Conservation (phyloP, 192 early-diverging fungal genomes). For the Ramicandelaber brevisporus region DNA sequence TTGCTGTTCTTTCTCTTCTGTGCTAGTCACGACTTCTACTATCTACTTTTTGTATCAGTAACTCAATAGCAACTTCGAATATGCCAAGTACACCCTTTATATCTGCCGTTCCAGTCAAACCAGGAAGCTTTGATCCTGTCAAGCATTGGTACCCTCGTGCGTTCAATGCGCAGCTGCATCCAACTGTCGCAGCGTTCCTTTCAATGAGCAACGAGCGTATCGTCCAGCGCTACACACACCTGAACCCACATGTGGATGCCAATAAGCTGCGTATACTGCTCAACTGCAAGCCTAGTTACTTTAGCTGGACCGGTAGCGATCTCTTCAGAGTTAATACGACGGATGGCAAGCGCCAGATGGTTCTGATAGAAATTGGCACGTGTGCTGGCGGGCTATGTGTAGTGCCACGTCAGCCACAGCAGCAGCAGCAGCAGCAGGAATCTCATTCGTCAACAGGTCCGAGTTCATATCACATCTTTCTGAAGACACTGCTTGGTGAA, state of each 20-base stretch:
- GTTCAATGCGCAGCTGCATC: conserved; percentile 68
- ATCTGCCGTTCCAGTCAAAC: too few relatives aligned
- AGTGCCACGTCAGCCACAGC: too few relatives aligned
- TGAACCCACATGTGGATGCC: conserved; percentile 56
- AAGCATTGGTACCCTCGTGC: conserved; percentile 73
- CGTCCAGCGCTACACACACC: conserved; percentile 56
- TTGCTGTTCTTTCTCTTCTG: too few relatives aligned
- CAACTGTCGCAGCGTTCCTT: conserved; percentile 60
- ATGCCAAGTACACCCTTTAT: too few relatives aligned
- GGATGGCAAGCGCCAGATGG: conserved; percentile 68
- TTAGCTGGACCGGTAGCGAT: conserved; percentile 73
- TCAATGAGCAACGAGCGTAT: conserved; percentile 68
- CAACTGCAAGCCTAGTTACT: conserved; percentile 41
- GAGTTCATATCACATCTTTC: conserved; percentile 53
- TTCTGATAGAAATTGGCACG: conserved; percentile 74
- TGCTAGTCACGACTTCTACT: too few relatives aligned
- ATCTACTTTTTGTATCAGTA: too few relatives aligned
- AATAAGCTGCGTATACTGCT: conserved; percentile 31
- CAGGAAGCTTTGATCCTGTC: conserved; percentile 64
- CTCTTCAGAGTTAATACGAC: conserved; percentile 69
- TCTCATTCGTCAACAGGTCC: conserved; percentile 48
- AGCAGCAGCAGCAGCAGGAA: too few relatives aligned
- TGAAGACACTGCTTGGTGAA: conserved; percentile 57
- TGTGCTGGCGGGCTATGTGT: conserved; percentile 77
- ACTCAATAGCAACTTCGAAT: too few relatives aligned